Conservation (phyloP, 345 rosid genomes). For the Iberis pinnata region DNA sequence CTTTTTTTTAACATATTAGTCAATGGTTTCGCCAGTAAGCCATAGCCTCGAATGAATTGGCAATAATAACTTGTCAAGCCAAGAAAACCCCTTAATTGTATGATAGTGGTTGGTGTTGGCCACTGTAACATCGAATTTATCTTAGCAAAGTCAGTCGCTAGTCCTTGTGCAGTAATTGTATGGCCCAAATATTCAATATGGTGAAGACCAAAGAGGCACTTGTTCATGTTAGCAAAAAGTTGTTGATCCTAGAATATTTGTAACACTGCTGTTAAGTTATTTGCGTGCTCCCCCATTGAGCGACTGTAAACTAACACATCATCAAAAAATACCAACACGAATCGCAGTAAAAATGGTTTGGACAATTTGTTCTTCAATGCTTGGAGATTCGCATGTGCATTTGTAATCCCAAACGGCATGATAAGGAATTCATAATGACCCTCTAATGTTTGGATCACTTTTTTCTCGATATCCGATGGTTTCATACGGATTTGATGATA, state of each 20-base stretch:
- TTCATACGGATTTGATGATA: background rate
- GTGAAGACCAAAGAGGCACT: background rate
- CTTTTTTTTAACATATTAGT: background rate
- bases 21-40: background rate
- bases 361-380: background rate
- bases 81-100: background rate
- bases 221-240: background rate
- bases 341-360: background rate
- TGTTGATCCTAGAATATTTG: background rate
- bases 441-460: background rate
- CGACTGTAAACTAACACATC: background rate
- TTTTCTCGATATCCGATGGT: too few species aligned
- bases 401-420: background rate
- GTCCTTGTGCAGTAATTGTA: too few species aligned
- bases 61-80: background rate
- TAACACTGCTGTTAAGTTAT: background rate
- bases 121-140: background rate
- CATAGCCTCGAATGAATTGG: background rate
- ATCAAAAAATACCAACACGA: background rate
- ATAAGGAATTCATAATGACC: background rate
- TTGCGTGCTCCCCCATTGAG: too few species aligned
- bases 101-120: background rate
- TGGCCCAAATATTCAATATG: background rate
- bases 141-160: background rate
- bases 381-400: background rate